A percentile compares a stretch with the other conserved stretches of the same genome.
These are phyloP conservation scores for Babesia gibsoni DNA, from an alignment of 169 alveolate genomes.

Conservation along the genomic window DNA sequence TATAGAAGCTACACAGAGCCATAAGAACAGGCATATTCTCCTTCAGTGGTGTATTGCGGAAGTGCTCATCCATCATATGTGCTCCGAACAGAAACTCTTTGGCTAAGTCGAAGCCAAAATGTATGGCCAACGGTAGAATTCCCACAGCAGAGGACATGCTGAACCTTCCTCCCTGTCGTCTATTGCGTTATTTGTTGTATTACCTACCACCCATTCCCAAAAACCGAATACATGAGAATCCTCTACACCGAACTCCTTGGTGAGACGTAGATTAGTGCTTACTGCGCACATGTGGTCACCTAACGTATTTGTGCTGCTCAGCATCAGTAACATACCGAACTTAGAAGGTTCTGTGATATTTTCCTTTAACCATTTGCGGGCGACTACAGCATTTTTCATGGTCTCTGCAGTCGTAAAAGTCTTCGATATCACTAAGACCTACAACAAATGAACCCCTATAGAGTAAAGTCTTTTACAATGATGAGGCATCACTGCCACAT, in stretches of 20 bases:
- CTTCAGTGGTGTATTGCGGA: slow-evolving; percentile 70
- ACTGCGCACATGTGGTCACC: slow-evolving; percentile 91
- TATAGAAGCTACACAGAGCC: slow-evolving; percentile 95
- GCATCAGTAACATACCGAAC: slow-evolving; percentile 21
- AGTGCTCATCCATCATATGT: slow-evolving; percentile 89
- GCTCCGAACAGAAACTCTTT: slow-evolving; percentile 81
- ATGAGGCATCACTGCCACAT: too few species aligned
- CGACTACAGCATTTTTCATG: slow-evolving; percentile 93
- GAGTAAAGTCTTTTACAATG: too few species aligned
- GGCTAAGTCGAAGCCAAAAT: slow-evolving; percentile 88
- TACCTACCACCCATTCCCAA: slow-evolving; percentile 98
- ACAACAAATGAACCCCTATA: too few species aligned
- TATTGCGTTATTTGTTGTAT: neutral
- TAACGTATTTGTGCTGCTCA: slow-evolving; percentile 15
- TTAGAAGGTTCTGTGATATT: slow-evolving; percentile 64
- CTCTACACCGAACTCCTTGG: slow-evolving; percentile 91
- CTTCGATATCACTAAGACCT: slow-evolving; percentile 91
- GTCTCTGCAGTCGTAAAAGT: slow-evolving; percentile 99
- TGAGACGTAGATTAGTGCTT: slow-evolving; percentile 88
- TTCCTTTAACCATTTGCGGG: slow-evolving; percentile 85
- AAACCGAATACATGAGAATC: slow-evolving; percentile 94
- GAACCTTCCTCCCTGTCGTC: slow-evolving; percentile 92
- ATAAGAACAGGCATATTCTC: slow-evolving; percentile 91
- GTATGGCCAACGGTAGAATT: slow-evolving; percentile 90
- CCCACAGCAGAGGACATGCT: slow-evolving; percentile 99